Conservation (phyloP, 108 stramenopile species). For the Phaeodactylum tricornutum region DNA sequence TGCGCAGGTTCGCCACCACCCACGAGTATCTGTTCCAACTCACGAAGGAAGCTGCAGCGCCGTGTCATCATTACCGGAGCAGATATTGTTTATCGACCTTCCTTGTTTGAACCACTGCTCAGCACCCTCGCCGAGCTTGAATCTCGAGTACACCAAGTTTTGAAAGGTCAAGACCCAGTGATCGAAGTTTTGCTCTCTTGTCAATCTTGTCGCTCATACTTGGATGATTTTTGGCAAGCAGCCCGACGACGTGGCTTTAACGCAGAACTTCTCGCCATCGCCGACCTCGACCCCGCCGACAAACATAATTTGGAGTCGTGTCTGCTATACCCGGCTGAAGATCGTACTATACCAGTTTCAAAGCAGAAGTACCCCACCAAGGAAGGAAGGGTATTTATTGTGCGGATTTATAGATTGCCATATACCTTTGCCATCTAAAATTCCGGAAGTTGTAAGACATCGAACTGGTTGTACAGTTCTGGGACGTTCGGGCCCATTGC, state of each 20-base stretch:
- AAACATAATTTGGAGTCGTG: slow-evolving; percentile 2
- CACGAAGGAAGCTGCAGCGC: background rate
- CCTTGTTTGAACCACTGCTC: slow-evolving; percentile 1
- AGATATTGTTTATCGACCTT: slow-evolving; percentile 3
- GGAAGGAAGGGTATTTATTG: no score
- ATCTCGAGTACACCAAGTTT: background rate
- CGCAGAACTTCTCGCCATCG: background rate
- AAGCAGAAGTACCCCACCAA: no score
- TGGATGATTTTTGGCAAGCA: background rate
- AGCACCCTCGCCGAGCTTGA: background rate
- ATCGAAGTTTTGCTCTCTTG: background rate
- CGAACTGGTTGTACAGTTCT: no score
- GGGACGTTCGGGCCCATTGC: no score
- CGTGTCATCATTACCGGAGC: background rate
- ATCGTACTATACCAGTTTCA: no score
- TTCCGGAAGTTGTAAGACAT: no score
- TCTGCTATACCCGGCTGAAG: no score
- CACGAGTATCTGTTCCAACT: background rate
- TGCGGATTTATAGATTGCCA: no score
- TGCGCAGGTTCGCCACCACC: background rate
- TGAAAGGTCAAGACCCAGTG: background rate
- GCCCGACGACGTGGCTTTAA: background rate
- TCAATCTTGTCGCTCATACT: background rate
- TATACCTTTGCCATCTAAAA: no score
- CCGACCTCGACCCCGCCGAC: background rate